Conservation (phyloP, 2,329 filamentous ascomycete genomes). For the Chlorencoelia australis region DNA sequence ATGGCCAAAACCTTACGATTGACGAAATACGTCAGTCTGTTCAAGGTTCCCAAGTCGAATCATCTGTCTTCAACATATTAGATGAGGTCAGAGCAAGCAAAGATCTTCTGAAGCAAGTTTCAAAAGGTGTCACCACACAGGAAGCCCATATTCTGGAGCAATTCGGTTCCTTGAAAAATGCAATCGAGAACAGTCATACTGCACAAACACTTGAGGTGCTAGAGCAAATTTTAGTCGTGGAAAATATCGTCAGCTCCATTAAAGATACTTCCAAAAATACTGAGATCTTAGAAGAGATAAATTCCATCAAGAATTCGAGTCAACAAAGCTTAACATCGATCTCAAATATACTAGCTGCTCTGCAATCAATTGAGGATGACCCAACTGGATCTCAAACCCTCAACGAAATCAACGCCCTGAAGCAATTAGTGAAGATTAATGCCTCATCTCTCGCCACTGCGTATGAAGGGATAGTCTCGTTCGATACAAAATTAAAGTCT, state of each 20-base stretch:
- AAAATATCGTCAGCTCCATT: not conserved
- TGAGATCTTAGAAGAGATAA: conserved; percentile 4
- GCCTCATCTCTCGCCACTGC: conserved; percentile 6
- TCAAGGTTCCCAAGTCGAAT: too few species aligned
- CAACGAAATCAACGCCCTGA: not conserved
- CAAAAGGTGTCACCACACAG: too few species aligned
- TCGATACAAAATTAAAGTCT: conserved; percentile 8
- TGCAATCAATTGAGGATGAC: conserved; percentile 5
- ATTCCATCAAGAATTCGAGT: conserved; percentile 1
- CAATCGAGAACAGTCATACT: not conserved
- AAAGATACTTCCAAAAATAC: conserved; percentile 1
- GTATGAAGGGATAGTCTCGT: conserved; percentile 6
- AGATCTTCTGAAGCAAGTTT: too few species aligned
- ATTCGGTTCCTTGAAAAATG: too few species aligned
- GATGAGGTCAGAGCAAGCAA: too few species aligned
- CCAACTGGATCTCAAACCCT: not conserved
- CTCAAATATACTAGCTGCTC: too few species aligned
- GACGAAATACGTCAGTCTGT: too few species aligned
- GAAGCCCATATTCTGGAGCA: too few species aligned
- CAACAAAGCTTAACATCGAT: too few species aligned
- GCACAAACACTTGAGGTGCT: too few species aligned
- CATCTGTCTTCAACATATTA: too few species aligned
- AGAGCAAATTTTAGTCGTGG: not conserved
- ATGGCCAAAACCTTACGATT: too few species aligned
- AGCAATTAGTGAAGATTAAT: conserved; percentile 3